Base-by-base conservation (phyloP, 352 stramenopile genomes). In the Pythium sukuiense region DNA sequence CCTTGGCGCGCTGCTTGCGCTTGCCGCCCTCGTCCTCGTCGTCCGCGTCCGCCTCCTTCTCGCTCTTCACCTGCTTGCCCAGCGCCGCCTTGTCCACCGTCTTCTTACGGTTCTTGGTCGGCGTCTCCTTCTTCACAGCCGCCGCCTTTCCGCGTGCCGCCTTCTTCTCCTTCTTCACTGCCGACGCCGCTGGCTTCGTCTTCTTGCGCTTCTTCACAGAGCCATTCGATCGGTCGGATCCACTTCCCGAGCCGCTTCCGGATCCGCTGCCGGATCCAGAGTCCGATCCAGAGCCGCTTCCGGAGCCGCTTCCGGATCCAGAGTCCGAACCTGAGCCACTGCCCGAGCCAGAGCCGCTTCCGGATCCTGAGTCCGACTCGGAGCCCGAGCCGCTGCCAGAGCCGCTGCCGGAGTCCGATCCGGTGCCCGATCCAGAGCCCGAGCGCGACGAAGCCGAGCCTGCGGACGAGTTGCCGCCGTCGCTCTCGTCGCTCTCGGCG, bases 401-500 rank as follows among this genome's bases (percentile, higher is more conserved):
- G n/a, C 70, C 73, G 3, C 63, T 74, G 12, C 67, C 73, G 1
- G 64, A 74, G 20, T 63, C 70, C 2, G 64, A 74, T 41, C 60
- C 61, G n/a, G 59, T 27, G 26, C 32, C 53, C 20, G 53, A 59
- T 12, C 53, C 53, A 7, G 64, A 80, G n/a, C 69, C 57, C 16
- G 70, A 86, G 61, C 82, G 75, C 2, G 82, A 90, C 56, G 79
- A 88, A 58, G 73, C 75, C 0, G 83, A 89, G 18, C 79, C 77
- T 9, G 81, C 89, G 20, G 77, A 85, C 57, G 83, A 90, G 60
- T 72, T 63, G 27, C 63, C 70, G 50, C 71, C 79, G 49, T 92
- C 83, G 57, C 77, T 87, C 67, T 90, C 83, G 73, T 89, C 84
- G 71, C 84, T 92, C 59, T 87, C 84, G 26, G 73, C 71, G 49